Base-by-base conservation (phyloP, 345 rosid species). In the Ricinus communis region DNA sequence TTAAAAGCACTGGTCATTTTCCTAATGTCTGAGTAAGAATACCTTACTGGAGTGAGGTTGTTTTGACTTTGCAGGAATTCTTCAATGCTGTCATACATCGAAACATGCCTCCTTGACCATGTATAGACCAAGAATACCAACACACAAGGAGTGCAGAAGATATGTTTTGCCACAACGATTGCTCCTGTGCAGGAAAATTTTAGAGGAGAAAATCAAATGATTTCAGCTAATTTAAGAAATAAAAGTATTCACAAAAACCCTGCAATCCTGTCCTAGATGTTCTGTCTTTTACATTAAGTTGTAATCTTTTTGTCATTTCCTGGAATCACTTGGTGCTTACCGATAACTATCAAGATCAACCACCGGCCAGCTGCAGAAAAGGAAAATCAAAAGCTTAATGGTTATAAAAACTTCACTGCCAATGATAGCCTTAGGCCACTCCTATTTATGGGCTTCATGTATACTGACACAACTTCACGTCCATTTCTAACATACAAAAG, bases 51-150 rank as follows among this genome's bases (percentile, higher is more conserved):
- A 25, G 25, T 56, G 2, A 62, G 50, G 15, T 71, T 50, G 22
- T 71, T 52, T 25, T 71, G 53, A 33, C 33, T 71, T 71, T 62
- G 61, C 12, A 71, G 69, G 30, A 71, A 71, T 55, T 62, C 75
- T 53, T 71, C 75, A 14, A 71, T 51, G 28, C 19, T 71, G 40
- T 62, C 31, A n/a, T 71, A 71, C 62, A 71, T 71, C 19, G 75
- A 71, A 28, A 24, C 38, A 62, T 71, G 68, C 30, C 74, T 62
- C 67, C 74, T 62, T n/a, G 33, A 28, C 74, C 74, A 61, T 36
- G 51, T 71, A 8, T 71, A 71, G 16, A 40, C 28, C 68, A 71
- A 71, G 59, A 71, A 62, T 24, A 61, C 50, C 36, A 38, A 8
- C 43, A 49, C 67, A 25, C 28, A 62, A 21, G 74, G 74, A 27